A percentile compares a stretch with the other conserved stretches of the same genome.
Evolutionary conservation across 768 basidiomycete genomes (phyloP).

Genomic region (Trametes cingulata): DNA sequence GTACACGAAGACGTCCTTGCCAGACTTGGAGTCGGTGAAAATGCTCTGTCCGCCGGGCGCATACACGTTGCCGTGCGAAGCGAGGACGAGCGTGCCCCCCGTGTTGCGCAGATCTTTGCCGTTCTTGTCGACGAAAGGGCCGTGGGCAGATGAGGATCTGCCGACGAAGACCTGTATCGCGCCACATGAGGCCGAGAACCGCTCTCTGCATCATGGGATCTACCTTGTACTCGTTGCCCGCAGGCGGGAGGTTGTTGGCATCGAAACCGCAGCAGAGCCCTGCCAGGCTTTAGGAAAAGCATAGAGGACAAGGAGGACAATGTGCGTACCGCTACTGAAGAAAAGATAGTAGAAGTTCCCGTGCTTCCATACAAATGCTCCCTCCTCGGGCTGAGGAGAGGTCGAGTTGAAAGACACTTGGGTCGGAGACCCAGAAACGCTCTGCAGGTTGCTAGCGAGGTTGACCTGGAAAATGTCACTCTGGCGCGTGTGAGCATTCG

Average conservation of each 20-base stretch:
- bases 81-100: constrained; percentile 30
- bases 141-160: constrained; percentile 21
- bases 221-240: constrained; percentile 29
- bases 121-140: constrained; percentile 24
- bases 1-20: constrained; percentile 21
- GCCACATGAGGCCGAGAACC: not conserved
- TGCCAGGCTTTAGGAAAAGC: not conserved
- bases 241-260: constrained; percentile 14
- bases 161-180: constrained; percentile 25
- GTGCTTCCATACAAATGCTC: constrained; percentile 22
- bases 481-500: not conserved
- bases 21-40: constrained; percentile 16
- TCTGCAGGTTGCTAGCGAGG: constrained; percentile 13
- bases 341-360: constrained; percentile 24
- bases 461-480: constrained; percentile 17
- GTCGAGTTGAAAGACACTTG: constrained; percentile 22
- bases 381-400: constrained; percentile 18
- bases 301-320: not conserved
- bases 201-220: not conserved
- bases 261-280: constrained; percentile 20
- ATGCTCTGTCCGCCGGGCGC: constrained; percentile 30
- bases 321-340: constrained; percentile 22
- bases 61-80: constrained; percentile 32
- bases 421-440: not conserved
- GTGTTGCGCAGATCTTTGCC: constrained; percentile 19